These are phyloP conservation scores for Ustilago curta DNA, from an alignment of 1,284 basidiomycete genomes.

Conservation along the genomic window DNA sequence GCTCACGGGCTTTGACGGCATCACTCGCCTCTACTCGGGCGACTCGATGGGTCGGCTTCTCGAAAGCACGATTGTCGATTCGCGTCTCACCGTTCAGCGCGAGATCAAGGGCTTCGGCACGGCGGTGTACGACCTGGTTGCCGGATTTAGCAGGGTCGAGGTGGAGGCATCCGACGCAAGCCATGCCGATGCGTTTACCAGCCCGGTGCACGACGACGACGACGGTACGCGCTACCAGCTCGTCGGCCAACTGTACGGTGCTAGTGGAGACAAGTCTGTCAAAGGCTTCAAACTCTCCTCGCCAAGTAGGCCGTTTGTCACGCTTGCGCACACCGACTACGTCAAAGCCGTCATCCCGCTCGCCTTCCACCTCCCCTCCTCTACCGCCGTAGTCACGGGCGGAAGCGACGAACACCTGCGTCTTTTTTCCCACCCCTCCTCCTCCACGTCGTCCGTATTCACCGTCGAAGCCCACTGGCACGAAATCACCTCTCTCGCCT, in stretches of 20 bases:
- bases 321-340: constrained; percentile 21
- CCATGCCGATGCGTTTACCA: constrained; percentile 16
- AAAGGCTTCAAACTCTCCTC: constrained; percentile 23
- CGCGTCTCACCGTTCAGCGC: constrained; percentile 14
- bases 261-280: constrained; percentile 23
- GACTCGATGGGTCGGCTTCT: constrained; percentile 51
- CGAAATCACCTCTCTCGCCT: constrained; percentile 42
- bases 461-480: constrained; percentile 60
- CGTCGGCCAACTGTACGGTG: constrained; percentile 32
- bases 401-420: constrained; percentile 43
- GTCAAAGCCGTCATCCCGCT: constrained; percentile 31
- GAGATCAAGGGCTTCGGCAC: constrained; percentile 42
- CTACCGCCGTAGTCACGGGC: constrained; percentile 22
- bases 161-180: constrained; percentile 10
- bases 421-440: constrained; percentile 10
- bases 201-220: constrained; percentile 17
- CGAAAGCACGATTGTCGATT: constrained; percentile 23
- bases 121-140: constrained; percentile 34
- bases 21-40: constrained; percentile 36
- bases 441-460: not conserved
- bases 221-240: constrained; percentile 13
- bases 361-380: not conserved
- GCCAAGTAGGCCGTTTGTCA: constrained; percentile 1
- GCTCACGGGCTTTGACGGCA: constrained; percentile 1
- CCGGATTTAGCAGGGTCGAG: constrained; percentile 11